Base-by-base conservation (phyloP, 1,139 yeast genomes). In the Entelexis sorbosivorans region DNA sequence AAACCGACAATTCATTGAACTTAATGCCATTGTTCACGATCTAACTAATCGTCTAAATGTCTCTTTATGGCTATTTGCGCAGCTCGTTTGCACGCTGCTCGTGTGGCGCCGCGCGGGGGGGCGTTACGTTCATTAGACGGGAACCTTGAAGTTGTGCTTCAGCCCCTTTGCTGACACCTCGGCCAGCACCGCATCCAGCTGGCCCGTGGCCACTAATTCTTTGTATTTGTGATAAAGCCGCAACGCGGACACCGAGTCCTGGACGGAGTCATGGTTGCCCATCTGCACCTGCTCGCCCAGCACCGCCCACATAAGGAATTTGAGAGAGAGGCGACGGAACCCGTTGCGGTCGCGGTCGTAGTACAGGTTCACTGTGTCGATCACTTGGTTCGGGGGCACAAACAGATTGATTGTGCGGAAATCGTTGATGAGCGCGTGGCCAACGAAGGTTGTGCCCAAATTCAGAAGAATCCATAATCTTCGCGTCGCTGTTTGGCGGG, bases 241-340 rank as follows among this genome's bases (percentile, higher is more conserved):
- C 59, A 93, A 73, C 0, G 99, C 98, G 13, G 93, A 82, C 52
- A 75, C 71, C 0, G 99, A 97, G 69, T 93, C 99, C 63, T 93
- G 98, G 44, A 91, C 87, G 0, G 97, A 89, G 64, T 93, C 97
- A 66, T 93, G 99, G 63, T 89, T 89, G 1, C 94, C 95, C 2
- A 79, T 80, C 66, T 93, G 98, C 20, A 93, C 95, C 48, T 79
- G 76, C 56, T 79, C 81, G 39, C 76, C 77, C 52, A 91, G 71
- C 49, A 91, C 72, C 31, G 79, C 79, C 73, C 87, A 89, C 5
- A 95, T 89, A 62, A 93, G 71, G 63, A 87, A 93, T 63, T 91
- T 83, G 59, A 93, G 74, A n/a, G 96, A 86, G 38, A 93, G 72
- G 56, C 81, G 83, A 54, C 99, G 66, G 31, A 52, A 49, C 7